Base-by-base conservation (phyloP, 306 rosid genomes). In the Cotoneaster glaucophyllus region DNA sequence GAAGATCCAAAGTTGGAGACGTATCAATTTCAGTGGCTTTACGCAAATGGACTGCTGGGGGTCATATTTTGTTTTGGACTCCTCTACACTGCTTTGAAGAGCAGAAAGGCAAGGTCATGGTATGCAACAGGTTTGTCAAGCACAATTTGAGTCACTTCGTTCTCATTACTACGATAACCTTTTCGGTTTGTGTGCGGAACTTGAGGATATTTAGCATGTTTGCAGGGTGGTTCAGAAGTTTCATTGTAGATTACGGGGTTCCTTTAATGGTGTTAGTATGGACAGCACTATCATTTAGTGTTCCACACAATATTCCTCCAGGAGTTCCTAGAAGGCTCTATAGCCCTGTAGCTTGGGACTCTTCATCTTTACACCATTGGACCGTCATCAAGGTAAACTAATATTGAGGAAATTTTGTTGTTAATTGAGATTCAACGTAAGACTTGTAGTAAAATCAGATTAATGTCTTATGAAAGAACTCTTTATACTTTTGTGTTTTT, bases 91-190 rank as follows among this genome's bases (percentile, higher is more conserved):
- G 77, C 97, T 53, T 77, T 91, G 32, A 94, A 85, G 77, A 91
- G 91, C 83, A 87, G 97, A 85, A 90, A 79, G 76, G 98, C 97
- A 1, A 87, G 98, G 79, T 86, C 94, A 37, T 94, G 97, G 74
- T 94, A 91, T 58, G 88, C 89, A 44, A 87, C 97, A 89, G 96
- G 94, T 93, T 83, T 75, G 89, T 82, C 57, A 31, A 64, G 18
- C 28, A 26, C 71, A 73, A 15, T 29, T 29, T 69, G 28, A 59
- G 31, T 43, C 24, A 34, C 69, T 69, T 26, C 24, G 32, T 43
- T 58, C 28, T 64, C 66, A 25, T 71, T 66, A 15, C 57, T 75
- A 32, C 5, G 56, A 28, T 71, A 17, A 59, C 32, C 25, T 74
- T 45, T 48, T 17, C 0, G 11, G 5, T 13, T 5, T 5, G 22